Conservation (phyloP, 768 basidiomycete genomes). For the Auriscalpium orientale region DNA sequence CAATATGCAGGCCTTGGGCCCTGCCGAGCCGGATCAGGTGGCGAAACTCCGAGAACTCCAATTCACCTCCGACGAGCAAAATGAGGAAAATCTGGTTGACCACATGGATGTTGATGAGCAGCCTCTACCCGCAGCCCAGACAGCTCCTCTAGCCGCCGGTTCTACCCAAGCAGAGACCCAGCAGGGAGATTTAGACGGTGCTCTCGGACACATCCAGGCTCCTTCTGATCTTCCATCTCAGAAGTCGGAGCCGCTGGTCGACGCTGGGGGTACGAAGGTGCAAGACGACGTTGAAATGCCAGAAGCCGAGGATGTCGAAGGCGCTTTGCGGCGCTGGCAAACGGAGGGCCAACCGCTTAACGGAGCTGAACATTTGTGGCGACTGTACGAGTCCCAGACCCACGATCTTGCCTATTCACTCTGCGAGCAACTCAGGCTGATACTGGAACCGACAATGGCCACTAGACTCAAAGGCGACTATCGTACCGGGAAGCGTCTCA, state of each 20-base stretch:
- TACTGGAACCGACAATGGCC: constrained; percentile 90
- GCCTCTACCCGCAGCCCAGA: constrained; percentile 1
- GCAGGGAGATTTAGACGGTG: constrained; percentile 36
- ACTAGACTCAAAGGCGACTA: constrained; percentile 95
- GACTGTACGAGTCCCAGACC: constrained; percentile 83
- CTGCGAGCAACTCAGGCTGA: constrained; percentile 94
- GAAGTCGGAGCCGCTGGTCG: background rate
- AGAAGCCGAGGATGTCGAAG: constrained; percentile 34
- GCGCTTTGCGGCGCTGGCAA: constrained; percentile 55
- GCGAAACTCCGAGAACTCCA: constrained; percentile 78
- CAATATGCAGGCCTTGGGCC: constrained; percentile 85
- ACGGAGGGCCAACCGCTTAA: constrained; percentile 45
- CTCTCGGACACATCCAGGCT: constrained; percentile 31
- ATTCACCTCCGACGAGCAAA: constrained; percentile 53
- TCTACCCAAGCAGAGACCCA: constrained; percentile 22
- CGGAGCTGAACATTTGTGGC: constrained; percentile 77
- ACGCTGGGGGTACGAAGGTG: background rate
- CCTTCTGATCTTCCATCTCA: constrained; percentile 5
- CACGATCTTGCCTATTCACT: constrained; percentile 85
- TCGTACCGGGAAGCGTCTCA: constrained; percentile 92
- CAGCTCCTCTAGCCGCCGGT: constrained; percentile 20
- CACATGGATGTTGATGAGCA: constrained; percentile 45
- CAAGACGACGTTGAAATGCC: constrained; percentile 22
- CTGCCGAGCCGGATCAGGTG: constrained; percentile 76
- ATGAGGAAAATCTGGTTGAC: constrained; percentile 19